Evolutionary conservation across 805 yeast species (phyloP).

Genomic region (Suhomyces prunicola): DNA sequence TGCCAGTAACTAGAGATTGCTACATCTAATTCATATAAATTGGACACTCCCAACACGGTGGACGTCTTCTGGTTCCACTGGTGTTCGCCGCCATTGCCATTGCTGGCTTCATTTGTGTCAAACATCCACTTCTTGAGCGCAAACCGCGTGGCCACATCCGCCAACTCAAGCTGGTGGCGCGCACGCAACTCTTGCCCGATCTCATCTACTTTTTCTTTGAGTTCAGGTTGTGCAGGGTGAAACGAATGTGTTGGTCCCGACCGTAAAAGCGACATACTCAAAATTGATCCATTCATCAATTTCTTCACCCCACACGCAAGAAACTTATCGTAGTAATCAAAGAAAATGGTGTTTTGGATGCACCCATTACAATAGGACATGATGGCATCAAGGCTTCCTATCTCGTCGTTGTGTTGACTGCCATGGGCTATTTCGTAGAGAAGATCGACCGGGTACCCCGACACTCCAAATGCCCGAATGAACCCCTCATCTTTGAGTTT

Average conservation of each 20-base stretch:
- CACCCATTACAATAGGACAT: slow-evolving; percentile 81
- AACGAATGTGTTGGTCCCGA: slow-evolving; percentile 64
- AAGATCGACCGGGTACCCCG: slow-evolving; percentile 83
- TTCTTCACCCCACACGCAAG: slow-evolving; percentile 52
- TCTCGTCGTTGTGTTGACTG: slow-evolving; percentile 33
- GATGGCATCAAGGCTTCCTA: slow-evolving; percentile 70
- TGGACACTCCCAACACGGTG: slow-evolving; percentile 78
- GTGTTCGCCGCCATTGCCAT: slow-evolving; percentile 3
- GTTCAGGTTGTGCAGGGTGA: slow-evolving; percentile 72
- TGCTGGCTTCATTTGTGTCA: slow-evolving; percentile 12
- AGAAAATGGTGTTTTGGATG: slow-evolving; percentile 64
- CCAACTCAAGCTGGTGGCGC: slow-evolving; percentile 56
- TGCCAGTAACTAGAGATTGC: slow-evolving; percentile 60
- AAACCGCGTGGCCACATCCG: slow-evolving; percentile 76
- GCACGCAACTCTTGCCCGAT: slow-evolving; percentile 39
- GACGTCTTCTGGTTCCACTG: slow-evolving; percentile 36
- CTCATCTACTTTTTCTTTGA: slow-evolving; percentile 51
- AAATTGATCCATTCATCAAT: slow-evolving; percentile 78
- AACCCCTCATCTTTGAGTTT: slow-evolving; percentile 61
- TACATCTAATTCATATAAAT: slow-evolving; percentile 54
- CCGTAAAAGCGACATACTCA: slow-evolving; percentile 83
- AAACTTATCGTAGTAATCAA: slow-evolving; percentile 48
- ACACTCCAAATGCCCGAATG: slow-evolving; percentile 66
- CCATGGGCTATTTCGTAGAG: slow-evolving; percentile 50
- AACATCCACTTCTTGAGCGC: slow-evolving; percentile 62